These are phyloP conservation scores for Ustilago esculenta DNA, from an alignment of 1,284 basidiomycete species.

Conservation along the genomic window DNA sequence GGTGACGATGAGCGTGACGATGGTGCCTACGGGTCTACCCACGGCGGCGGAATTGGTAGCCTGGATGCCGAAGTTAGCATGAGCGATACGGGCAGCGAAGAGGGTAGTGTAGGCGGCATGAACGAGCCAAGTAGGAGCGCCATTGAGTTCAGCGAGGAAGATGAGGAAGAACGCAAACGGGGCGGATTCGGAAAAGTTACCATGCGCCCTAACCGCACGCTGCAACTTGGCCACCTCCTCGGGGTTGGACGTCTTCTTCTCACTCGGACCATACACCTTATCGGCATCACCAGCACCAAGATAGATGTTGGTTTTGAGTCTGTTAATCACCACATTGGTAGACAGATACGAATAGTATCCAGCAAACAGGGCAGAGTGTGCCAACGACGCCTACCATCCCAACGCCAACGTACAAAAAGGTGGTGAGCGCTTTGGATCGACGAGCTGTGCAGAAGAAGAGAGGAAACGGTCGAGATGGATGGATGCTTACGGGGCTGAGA, in stretches of 20 bases:
- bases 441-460: too few relatives aligned
- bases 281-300: constrained; percentile 47
- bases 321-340: constrained; percentile 51
- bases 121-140: constrained; percentile 64
- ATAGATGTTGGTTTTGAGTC: constrained; percentile 57
- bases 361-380: constrained; percentile 65
- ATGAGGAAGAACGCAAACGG: constrained; percentile 64
- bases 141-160: constrained; percentile 67
- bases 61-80: constrained; percentile 54
- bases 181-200: constrained; percentile 61
- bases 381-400: constrained; percentile 59
- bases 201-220: constrained; percentile 59
- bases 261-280: constrained; percentile 26
- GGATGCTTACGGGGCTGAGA: constrained; percentile 55
- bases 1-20: constrained; percentile 54
- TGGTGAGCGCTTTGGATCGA: not conserved
- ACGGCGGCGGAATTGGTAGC: constrained; percentile 17
- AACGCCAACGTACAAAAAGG: not conserved
- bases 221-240: constrained; percentile 53
- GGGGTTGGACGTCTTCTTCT: constrained; percentile 25
- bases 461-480: too few relatives aligned
- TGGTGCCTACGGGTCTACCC: constrained; percentile 49
- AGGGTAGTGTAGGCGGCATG: constrained; percentile 64
- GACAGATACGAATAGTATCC: constrained; percentile 64
- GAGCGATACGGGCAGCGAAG: constrained; percentile 58